phyloP scores from a whole-genome alignment of 805 yeast species.

The Metschnikowia picachoensis region DNA sequence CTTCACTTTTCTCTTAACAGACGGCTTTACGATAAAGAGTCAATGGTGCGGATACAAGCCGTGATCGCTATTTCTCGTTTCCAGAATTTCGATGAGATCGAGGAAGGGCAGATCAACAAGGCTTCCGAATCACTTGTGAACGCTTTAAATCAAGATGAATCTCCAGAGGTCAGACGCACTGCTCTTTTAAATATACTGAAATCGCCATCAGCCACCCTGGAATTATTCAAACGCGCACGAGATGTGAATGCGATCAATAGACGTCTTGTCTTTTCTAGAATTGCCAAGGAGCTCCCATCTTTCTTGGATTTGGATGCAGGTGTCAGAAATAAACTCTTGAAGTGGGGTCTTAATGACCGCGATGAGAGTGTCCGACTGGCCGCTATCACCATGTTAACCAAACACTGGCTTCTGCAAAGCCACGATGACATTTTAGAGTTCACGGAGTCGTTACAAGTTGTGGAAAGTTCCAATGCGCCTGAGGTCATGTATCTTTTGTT shows the following conservation, averaged over 20 bases:
- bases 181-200: constrained; percentile 69
- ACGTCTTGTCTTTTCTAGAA: constrained; percentile 63
- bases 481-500: constrained; percentile 63
- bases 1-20: constrained; percentile 57
- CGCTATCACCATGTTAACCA: constrained; percentile 64
- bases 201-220: constrained; percentile 48
- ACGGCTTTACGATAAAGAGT: constrained; percentile 72
- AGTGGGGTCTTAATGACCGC: constrained; percentile 87
- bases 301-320: constrained; percentile 42
- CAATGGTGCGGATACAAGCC: constrained; percentile 79
- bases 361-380: constrained; percentile 71
- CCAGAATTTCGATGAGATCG: constrained; percentile 44
- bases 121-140: constrained; percentile 31
- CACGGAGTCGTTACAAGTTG: constrained; percentile 66
- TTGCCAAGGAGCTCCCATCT: constrained; percentile 64
- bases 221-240: constrained; percentile 73
- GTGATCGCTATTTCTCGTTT: constrained; percentile 74
- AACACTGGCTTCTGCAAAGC: constrained; percentile 66
- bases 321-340: constrained; percentile 61
- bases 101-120: constrained; percentile 14
- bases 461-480: constrained; percentile 64
- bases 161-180: constrained; percentile 86
- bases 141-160: constrained; percentile 72
- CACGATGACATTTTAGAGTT: constrained; percentile 70
- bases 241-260: constrained; percentile 73